phyloP scores from a whole-genome alignment of 495 filamentous ascomycete species.

The Penicillium lividum region DNA sequence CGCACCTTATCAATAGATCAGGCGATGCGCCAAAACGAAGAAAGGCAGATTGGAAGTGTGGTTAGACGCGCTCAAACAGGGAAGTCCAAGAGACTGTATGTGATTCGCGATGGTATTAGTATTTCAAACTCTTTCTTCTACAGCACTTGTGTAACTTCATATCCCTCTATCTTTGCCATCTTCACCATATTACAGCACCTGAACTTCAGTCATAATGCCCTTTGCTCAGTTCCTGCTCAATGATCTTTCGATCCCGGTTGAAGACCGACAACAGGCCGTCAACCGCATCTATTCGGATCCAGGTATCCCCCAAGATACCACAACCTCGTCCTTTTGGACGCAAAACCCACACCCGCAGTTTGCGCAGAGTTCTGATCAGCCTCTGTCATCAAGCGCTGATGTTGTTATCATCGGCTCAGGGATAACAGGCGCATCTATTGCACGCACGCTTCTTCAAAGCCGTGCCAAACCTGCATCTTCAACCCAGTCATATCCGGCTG shows the following conservation, averaged over 20 bases:
- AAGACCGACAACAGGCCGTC: conserved; percentile 27
- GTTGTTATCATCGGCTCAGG: conserved; percentile 74
- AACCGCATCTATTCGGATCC: conserved; percentile 31
- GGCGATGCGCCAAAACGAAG: not conserved
- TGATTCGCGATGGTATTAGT: conserved; percentile 16
- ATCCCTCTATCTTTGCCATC: not conserved
- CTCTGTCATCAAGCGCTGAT: conserved; percentile 59
- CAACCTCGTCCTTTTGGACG: conserved; percentile 75
- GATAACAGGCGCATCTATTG: conserved; percentile 68
- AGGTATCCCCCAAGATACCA: conserved; percentile 39
- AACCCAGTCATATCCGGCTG: conserved; percentile 30
- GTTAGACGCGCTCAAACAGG: conserved; percentile 11
- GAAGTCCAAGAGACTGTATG: conserved; percentile 20
- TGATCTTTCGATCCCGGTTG: conserved; percentile 18
- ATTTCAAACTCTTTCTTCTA: not conserved
- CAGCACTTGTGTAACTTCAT: not conserved
- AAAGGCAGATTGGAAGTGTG: not conserved
- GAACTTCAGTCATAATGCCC: conserved; percentile 21
- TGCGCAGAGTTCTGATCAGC: conserved; percentile 58
- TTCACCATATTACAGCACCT: not conserved
- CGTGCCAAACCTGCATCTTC: conserved; percentile 23
- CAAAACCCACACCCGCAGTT: conserved; percentile 54
- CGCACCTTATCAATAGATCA: conserved; percentile 15
- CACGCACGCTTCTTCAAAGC: conserved; percentile 57
- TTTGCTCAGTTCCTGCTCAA: conserved; percentile 24